phyloP scores from a whole-genome alignment of 805 yeast genomes.

The Myxozyma neglecta region DNA sequence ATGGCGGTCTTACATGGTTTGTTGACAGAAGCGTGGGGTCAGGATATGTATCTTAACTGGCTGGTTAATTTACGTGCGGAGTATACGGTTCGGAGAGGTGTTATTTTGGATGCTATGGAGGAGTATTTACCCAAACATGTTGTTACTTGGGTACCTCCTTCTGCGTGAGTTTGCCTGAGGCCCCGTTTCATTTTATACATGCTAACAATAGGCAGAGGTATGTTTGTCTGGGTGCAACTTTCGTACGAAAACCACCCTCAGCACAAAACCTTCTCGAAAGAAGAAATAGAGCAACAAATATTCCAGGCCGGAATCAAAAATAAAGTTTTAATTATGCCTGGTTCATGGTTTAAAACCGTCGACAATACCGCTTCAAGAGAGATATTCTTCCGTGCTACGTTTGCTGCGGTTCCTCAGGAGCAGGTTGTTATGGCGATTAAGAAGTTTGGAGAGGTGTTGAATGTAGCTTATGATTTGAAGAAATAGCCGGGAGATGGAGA shows the following conservation, averaged over 20 bases:
- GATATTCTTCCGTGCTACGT: constrained; percentile 47
- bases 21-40: constrained; percentile 79
- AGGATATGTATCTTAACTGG: constrained; percentile 85
- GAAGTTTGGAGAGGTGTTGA: constrained; percentile 40
- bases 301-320: constrained; percentile 40
- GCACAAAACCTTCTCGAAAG: constrained; percentile 35
- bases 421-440: constrained; percentile 40
- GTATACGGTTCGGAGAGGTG: constrained; percentile 85
- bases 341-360: constrained; percentile 44
- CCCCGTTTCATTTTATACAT: background rate
- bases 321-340: constrained; percentile 44
- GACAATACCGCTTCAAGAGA: constrained; percentile 13
- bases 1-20: constrained; percentile 69
- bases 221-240: constrained; percentile 74
- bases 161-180: constrained; percentile 53
- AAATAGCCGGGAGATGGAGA: background rate
- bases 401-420: constrained; percentile 44
- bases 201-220: constrained; percentile 47
- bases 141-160: constrained; percentile 45
- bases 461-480: constrained; percentile 29
- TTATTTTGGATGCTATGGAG: constrained; percentile 72
- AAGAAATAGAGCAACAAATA: constrained; percentile 39
- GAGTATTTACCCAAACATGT: constrained; percentile 53
- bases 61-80: constrained; percentile 68
- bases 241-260: constrained; percentile 80